Conservation (phyloP, 2,329 filamentous ascomycete species). For the Trichophyton schoenleinii region DNA sequence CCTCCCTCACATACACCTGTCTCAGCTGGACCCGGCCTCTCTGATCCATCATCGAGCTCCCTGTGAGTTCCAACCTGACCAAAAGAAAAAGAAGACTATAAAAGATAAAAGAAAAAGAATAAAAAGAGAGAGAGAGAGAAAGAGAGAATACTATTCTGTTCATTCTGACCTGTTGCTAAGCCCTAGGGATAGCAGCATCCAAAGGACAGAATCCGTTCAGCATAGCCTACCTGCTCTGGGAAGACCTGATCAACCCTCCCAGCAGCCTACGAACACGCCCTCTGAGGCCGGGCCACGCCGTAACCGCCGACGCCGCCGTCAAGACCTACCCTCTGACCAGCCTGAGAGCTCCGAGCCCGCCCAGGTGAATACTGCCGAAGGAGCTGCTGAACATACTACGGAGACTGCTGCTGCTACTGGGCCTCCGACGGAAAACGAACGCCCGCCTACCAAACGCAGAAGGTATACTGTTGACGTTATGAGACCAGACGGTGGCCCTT, state of each 20-base stretch:
- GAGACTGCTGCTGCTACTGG: conserved; percentile 2
- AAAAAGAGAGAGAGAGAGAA: too few relatives aligned
- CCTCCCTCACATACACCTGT: conserved; percentile 42
- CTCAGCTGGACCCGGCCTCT: conserved; percentile 56
- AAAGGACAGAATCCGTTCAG: neutral
- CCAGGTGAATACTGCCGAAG: conserved; percentile 18
- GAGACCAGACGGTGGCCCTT: conserved; percentile 43
- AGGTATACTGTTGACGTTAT: conserved; percentile 45
- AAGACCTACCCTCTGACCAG: conserved; percentile 20
- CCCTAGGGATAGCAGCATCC: neutral
- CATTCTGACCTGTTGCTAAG: conserved; percentile 13
- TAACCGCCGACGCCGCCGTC: conserved; percentile 20
- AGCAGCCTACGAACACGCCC: neutral
- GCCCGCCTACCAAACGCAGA: conserved; percentile 44
- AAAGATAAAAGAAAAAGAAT: too few relatives aligned
- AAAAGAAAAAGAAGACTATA: neutral
- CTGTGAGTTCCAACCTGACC: conserved; percentile 31
- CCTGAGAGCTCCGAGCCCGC: conserved; percentile 15
- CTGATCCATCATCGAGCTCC: conserved; percentile 45
- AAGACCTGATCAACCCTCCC: conserved; percentile 4
- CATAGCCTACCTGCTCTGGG: conserved; percentile 6
- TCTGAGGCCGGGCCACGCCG: conserved; percentile 6
- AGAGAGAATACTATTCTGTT: neutral
- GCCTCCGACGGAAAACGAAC: conserved; percentile 19
- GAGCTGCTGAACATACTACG: conserved; percentile 14